Evolutionary conservation across 306 rosid genomes (phyloP).

Genomic region (Quillaja saponaria): DNA sequence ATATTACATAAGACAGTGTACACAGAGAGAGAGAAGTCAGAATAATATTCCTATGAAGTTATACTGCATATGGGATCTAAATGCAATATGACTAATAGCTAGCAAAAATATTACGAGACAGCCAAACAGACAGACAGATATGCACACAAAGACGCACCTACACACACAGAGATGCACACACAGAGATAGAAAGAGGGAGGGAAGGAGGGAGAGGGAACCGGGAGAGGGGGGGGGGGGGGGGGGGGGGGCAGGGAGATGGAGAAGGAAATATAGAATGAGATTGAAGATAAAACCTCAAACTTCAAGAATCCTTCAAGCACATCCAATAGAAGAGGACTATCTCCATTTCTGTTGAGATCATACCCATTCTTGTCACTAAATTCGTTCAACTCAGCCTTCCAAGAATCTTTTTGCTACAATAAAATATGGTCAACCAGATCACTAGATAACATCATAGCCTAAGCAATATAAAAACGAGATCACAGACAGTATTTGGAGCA

Average conservation of each 20-base stretch:
- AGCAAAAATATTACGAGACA: conserved; percentile 2
- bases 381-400: conserved; percentile 94
- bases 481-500: no score
- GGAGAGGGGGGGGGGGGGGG: background rate
- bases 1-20: background rate
- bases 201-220: background rate
- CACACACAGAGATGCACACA: background rate
- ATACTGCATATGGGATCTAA: background rate
- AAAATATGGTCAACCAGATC: conserved; percentile 12
- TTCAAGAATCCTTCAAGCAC: conserved; percentile 99
- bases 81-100: conserved; percentile 7
- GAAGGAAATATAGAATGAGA: no score
- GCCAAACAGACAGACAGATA: no score
- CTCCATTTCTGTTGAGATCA: conserved; percentile 90
- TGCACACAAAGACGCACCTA: no score
- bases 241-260: background rate
- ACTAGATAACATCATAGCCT: background rate
- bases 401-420: conserved; percentile 83
- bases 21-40: no score
- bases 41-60: no score
- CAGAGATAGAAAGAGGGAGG: background rate
- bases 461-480: background rate
- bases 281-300: conserved; percentile 72
- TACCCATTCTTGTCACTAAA: conserved; percentile 92
- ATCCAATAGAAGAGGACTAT: conserved; percentile 92